Percentiles rank a stretch among this genome's conserved stretches.
Conservation (phyloP, 2,329 filamentous ascomycete species). For the Plectosphaerella cucumerina region DNA sequence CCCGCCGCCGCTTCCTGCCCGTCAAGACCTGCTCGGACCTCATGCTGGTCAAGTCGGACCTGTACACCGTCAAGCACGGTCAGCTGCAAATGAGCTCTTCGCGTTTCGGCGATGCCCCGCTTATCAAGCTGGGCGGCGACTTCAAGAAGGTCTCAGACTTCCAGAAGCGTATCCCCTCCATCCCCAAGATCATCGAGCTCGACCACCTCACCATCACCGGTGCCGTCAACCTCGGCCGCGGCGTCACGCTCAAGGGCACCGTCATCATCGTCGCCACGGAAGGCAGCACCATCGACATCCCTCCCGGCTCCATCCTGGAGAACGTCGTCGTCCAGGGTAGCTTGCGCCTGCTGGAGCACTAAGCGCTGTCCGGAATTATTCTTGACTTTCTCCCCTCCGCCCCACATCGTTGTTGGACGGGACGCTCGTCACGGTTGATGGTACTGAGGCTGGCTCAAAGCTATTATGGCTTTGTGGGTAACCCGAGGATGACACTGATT, state of each 20-base stretch:
- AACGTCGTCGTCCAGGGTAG: constrained; percentile 99
- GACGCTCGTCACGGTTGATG: too few species aligned
- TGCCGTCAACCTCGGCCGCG: constrained; percentile 92
- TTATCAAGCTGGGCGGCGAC: constrained; percentile 98
- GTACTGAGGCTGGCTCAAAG: too few species aligned
- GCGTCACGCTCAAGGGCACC: constrained; percentile 94
- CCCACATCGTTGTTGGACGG: too few species aligned
- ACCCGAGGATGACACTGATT: neutral
- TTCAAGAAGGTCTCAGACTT: constrained; percentile 99
- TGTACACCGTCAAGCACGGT: constrained; percentile 98
- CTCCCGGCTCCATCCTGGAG: constrained; percentile 93
- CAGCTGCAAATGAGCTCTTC: constrained; percentile 95
- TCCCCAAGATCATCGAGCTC: constrained; percentile 86
- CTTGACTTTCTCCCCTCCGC: neutral
- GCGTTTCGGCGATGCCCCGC: constrained; percentile 91
- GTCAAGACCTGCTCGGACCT: constrained; percentile 99
- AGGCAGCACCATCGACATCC: constrained; percentile 95
- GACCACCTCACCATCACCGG: constrained; percentile 97
- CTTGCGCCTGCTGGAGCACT: constrained; percentile 69
- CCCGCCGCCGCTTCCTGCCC: constrained; percentile 93
- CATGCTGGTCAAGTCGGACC: constrained; percentile 99
- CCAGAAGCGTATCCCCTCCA: constrained; percentile 80
- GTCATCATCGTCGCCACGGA: constrained; percentile 99
- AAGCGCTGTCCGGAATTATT: constrained; percentile 19
- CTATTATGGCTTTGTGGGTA: too few species aligned